A percentile compares a stretch with the other conserved stretches of the same genome.
phyloP scores from a whole-genome alignment of 1,284 basidiomycete genomes.

The Athelia sp. region DNA sequence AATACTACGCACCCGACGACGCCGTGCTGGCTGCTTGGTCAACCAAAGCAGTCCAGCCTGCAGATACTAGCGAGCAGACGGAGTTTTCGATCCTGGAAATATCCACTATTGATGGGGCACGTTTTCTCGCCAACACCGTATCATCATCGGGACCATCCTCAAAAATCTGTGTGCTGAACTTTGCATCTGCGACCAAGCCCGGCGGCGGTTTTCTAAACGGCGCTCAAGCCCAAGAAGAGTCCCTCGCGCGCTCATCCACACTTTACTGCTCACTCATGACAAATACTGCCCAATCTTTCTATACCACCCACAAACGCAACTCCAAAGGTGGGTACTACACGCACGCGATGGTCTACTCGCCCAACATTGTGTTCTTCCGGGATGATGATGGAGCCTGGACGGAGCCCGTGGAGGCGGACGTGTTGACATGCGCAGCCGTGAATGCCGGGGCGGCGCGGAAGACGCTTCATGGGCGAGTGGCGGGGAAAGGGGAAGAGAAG shows the following conservation, averaged over 20 bases:
- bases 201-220: constrained; percentile 67
- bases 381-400: constrained; percentile 51
- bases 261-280: constrained; percentile 57
- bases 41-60: constrained; percentile 6
- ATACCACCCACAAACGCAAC: constrained; percentile 47
- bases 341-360: constrained; percentile 66
- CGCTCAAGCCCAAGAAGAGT: constrained; percentile 69
- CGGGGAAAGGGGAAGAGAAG: constrained; percentile 31
- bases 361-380: constrained; percentile 49
- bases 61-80: constrained; percentile 12
- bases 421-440: constrained; percentile 64
- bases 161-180: constrained; percentile 59
- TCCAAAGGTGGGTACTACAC: constrained; percentile 52
- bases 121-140: constrained; percentile 19
- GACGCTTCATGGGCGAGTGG: constrained; percentile 17
- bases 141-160: not conserved
- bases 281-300: constrained; percentile 47
- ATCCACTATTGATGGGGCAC: constrained; percentile 50
- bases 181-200: constrained; percentile 64
- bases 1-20: constrained; percentile 34
- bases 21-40: constrained; percentile 33
- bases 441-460: constrained; percentile 57
- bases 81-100: constrained; percentile 42
- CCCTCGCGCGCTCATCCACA: constrained; percentile 63
- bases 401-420: constrained; percentile 50